Evolutionary conservation across 495 filamentous ascomycete species (phyloP), one percentile per base, ranked within the genome.

Genomic region (Oidiodendron maius): DNA sequence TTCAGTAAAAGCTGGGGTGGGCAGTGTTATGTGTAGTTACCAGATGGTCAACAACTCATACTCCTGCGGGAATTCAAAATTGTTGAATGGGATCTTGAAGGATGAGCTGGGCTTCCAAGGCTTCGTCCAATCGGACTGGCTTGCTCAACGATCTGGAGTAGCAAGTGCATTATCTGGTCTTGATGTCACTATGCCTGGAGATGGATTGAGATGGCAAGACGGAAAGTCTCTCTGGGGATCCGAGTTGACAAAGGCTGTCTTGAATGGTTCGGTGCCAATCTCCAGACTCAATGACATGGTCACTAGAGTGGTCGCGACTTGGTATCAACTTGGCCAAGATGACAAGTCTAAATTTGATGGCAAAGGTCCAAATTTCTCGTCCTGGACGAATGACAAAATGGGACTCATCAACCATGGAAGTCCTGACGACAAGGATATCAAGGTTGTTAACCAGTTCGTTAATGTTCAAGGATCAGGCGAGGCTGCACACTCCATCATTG

Each of bases 141-240:
- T 94, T 4, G 91, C 90, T 4, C 90, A 95, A 61, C 76, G 87
- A 24, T 82, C 81, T 20, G 90, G 91, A 20, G 85, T 96, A 0
- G 77, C 76, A 13, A 85, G 81, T 51, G 85, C 91, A 3, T 64
- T 96, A 17, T 83, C 89, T 17, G 91, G 91, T 1, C 69, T 97
- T 11, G 91, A 96, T 63, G 90, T 96, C 88, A 87, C 78, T 11
- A 96, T 96, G 91, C 93, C 93, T 2, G 91, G 91, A 9, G 91
- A 96, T 65, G 91, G 91, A 1, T 61, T 87, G 9, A 53, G 54
- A 12, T 95, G 87, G 89, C 73, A 72, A 17, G 74, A 91, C 53
- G 91, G 89, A 6, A 64, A 86, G 16, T 83, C 86, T 0, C 74
- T 96, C 0, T 95, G 87, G 84, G 91, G 93, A 1, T 66, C 76